Base-by-base conservation (phyloP, 441 rosid species). In the Aleurites moluccanus region DNA sequence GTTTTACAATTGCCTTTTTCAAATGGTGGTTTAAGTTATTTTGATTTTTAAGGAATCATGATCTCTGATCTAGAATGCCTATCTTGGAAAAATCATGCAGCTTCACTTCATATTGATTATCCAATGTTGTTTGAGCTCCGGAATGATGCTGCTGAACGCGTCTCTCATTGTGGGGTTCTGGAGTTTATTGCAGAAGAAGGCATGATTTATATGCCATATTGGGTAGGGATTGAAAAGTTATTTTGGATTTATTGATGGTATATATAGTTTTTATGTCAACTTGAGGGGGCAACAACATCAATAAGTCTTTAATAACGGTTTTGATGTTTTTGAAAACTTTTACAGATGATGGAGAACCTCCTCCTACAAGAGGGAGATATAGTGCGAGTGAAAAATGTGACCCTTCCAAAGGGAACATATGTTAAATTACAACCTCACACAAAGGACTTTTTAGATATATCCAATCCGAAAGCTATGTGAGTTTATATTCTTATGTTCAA, bases 121-220 rank as follows among this genome's bases (percentile, higher is more conserved):
- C 98, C 97, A n/a, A 94, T 94, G 99, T 78, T 94, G 78, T 94
- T 94, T 84, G 96, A 94, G 88, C 94, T 94, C 67, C 89, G 82
- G 33, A 94, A 94, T 82, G 84, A 75, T 78, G 84, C 86, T 77
- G 85, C 89, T 82, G 98, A 87, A 76, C 87, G 98, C 65, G 87
- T 86, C 64, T 89, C 99, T 4, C 99, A 92, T 74, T 94, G 99
- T 88, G 98, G 99, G 53, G 99, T 94, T 74, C 86, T 94, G 23
- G 99, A 94, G 87, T 94, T 94, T 78, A 90, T 94, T 83, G 99
- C 99, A 21, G 99, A 94, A 82, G 99, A 94, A 86, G 99, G 99
- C 81, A 90, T 92, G 98, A 94, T 94, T 69, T 94, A 92, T 77
- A 90, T 94, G 99, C 98, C 99, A 40, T 94, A 91, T 76, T 94